phyloP scores from a whole-genome alignment of 495 filamentous ascomycete genomes.

The Hypomontagnella submonticulosa region DNA sequence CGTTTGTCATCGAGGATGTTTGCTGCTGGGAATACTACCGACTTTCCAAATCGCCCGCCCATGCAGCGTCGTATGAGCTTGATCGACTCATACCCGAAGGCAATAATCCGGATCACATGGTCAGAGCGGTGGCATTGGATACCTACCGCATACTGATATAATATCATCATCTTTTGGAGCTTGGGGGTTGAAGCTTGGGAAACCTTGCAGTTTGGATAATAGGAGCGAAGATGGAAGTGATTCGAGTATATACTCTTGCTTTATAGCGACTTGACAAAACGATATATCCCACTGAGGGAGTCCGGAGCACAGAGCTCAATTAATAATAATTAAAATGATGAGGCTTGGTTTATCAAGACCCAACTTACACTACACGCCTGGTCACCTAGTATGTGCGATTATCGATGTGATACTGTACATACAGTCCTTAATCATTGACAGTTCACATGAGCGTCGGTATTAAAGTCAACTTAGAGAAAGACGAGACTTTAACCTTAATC shows the following conservation, averaged over 20 bases:
- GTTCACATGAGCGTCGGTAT: not conserved
- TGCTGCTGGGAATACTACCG: not conserved
- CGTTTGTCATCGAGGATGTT: not conserved
- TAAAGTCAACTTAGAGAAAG: no score
- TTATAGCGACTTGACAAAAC: slow-evolving; percentile 29
- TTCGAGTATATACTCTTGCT: slow-evolving; percentile 34
- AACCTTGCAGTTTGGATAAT: slow-evolving; percentile 32
- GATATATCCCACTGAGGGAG: slow-evolving; percentile 21
- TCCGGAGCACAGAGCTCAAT: slow-evolving; percentile 14
- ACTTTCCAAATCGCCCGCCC: not conserved
- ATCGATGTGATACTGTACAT: no score
- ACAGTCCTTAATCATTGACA: no score
- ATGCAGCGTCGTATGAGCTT: not conserved
- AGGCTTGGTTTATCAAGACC: slow-evolving; percentile 8
- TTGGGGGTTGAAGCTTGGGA: slow-evolving; percentile 22
- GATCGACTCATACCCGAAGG: not conserved
- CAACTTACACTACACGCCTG: not conserved
- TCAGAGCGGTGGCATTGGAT: slow-evolving; percentile 7
- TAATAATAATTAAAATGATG: slow-evolving; percentile 43
- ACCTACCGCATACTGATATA: slow-evolving; percentile 18
- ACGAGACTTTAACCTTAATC: no score
- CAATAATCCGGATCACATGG: slow-evolving; percentile 3
- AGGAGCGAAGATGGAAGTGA: slow-evolving; percentile 14
- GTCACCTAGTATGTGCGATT: no score
- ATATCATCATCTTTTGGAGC: slow-evolving; percentile 35